Conservation (phyloP, 2,329 filamentous ascomycete genomes). For the Alternaria gaisen region DNA sequence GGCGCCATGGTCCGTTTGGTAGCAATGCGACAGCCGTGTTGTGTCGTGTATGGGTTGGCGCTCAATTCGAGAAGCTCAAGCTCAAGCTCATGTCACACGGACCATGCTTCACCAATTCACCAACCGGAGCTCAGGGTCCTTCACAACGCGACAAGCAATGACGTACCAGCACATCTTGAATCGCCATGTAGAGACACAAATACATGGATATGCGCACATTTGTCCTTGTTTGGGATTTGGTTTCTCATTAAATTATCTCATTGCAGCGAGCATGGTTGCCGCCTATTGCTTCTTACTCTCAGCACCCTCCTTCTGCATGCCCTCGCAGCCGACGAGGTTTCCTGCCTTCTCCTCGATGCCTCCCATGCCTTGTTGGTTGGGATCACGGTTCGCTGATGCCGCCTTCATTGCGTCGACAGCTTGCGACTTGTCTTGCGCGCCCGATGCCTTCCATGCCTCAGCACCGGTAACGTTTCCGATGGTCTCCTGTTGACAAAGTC, state of each 20-base stretch:
- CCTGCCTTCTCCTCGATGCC: slow-evolving; percentile 72
- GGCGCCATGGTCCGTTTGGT: slow-evolving; percentile 39
- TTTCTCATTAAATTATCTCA: neutral
- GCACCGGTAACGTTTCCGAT: slow-evolving; percentile 70
- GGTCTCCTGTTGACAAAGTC: slow-evolving; percentile 55
- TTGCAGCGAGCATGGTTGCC: neutral
- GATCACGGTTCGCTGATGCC: slow-evolving; percentile 65
- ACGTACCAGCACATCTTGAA: neutral
- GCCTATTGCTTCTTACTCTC: slow-evolving; percentile 37
- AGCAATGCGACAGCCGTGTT: neutral
- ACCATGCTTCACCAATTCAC: slow-evolving; percentile 9
- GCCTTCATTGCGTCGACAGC: slow-evolving; percentile 70
- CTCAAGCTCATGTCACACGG: slow-evolving; percentile 5
- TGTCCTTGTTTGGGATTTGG: neutral
- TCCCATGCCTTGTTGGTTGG: slow-evolving; percentile 64
- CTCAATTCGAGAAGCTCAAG: neutral
- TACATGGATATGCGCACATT: neutral
- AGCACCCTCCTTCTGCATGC: slow-evolving; percentile 64
- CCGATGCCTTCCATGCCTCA: slow-evolving; percentile 69
- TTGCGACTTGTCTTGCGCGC: slow-evolving; percentile 69
- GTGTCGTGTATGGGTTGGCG: neutral
- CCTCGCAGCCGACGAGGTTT: slow-evolving; percentile 71
- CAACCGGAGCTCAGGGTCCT: neutral
- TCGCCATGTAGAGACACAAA: neutral
- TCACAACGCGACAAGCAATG: neutral